A percentile compares a stretch with the other conserved stretches of the same genome.
Evolutionary conservation across 345 rosid species (phyloP).

Genomic region (Brassica nigra): DNA sequence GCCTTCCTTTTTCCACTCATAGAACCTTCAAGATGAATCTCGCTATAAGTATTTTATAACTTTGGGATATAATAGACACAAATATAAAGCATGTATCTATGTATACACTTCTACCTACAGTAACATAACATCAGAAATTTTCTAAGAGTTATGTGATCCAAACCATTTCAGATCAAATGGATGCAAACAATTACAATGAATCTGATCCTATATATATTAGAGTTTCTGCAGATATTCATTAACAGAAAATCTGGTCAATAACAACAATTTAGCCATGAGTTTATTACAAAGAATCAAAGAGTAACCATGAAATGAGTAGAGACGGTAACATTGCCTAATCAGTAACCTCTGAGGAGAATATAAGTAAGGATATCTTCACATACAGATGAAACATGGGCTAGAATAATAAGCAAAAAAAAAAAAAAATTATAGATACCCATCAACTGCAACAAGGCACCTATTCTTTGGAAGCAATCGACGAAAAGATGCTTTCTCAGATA

Average conservation of each 20-base stretch:
- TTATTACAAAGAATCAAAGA: slow-evolving; percentile 7
- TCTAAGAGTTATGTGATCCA: background rate
- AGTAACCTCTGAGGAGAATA: background rate
- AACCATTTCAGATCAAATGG: slow-evolving; percentile 2
- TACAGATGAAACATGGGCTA: background rate
- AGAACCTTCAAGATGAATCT: slow-evolving; percentile 56
- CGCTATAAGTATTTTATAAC: background rate
- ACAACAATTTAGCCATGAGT: background rate
- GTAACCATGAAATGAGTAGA: background rate
- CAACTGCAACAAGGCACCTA: slow-evolving; percentile 77
- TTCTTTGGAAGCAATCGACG: slow-evolving; percentile 81
- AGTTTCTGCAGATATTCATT: background rate
- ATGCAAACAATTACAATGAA: background rate
- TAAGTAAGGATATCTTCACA: background rate
- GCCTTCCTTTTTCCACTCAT: slow-evolving; percentile 95
- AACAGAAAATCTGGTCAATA: background rate
- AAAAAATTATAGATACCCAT: slow-evolving; percentile 60
- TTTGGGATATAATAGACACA: background rate
- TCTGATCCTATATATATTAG: background rate
- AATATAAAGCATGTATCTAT: background rate
- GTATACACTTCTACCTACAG: background rate
- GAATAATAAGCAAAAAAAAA: background rate
- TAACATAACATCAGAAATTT: background rate
- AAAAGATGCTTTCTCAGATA: slow-evolving; percentile 81
- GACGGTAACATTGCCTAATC: background rate